These are phyloP conservation scores for Starmera amethionina DNA, from an alignment of 805 yeast species.

Conservation along the genomic window DNA sequence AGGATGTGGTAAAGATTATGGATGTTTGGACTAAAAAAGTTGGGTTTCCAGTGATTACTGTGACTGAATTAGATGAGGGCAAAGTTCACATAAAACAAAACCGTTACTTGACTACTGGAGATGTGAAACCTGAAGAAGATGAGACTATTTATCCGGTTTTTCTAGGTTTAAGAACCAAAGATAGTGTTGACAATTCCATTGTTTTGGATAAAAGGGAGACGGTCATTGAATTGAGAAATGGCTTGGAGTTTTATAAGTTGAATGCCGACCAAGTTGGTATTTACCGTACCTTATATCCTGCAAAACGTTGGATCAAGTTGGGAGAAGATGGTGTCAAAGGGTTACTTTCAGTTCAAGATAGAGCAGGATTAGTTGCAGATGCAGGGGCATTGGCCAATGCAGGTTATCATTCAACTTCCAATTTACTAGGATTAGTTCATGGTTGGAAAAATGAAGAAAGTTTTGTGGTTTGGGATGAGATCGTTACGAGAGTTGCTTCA, in stretches of 20 bases:
- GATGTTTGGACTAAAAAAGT: slow-evolving; percentile 72
- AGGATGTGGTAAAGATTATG: slow-evolving; percentile 67
- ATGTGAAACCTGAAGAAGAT: slow-evolving; percentile 69
- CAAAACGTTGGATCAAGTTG: slow-evolving; percentile 59
- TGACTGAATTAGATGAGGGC: slow-evolving; percentile 41
- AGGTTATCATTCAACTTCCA: slow-evolving; percentile 56
- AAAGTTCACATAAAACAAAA: slow-evolving; percentile 54
- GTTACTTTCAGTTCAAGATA: slow-evolving; percentile 61
- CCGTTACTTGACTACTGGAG: slow-evolving; percentile 70
- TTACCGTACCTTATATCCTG: slow-evolving; percentile 62
- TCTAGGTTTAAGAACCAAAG: slow-evolving; percentile 47
- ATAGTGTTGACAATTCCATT: slow-evolving; percentile 51
- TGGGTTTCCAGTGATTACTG: slow-evolving; percentile 68
- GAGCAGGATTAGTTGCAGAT: slow-evolving; percentile 76
- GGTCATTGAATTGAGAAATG: slow-evolving; percentile 32
- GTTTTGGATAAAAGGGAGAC: slow-evolving; percentile 43
- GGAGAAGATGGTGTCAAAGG: slow-evolving; percentile 50
- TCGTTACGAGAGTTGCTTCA: slow-evolving; percentile 36
- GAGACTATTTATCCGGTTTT: slow-evolving; percentile 60
- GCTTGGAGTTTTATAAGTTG: slow-evolving; percentile 47
- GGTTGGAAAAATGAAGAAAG: slow-evolving; percentile 51
- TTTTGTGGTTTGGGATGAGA: slow-evolving; percentile 62
- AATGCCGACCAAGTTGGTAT: slow-evolving; percentile 71
- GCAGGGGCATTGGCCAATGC: slow-evolving; percentile 62
- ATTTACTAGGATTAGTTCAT: slow-evolving; percentile 47